These are phyloP conservation scores for Aurantiochytrium sp. DNA, from an alignment of 108 stramenopile species.

Conservation along the genomic window DNA sequence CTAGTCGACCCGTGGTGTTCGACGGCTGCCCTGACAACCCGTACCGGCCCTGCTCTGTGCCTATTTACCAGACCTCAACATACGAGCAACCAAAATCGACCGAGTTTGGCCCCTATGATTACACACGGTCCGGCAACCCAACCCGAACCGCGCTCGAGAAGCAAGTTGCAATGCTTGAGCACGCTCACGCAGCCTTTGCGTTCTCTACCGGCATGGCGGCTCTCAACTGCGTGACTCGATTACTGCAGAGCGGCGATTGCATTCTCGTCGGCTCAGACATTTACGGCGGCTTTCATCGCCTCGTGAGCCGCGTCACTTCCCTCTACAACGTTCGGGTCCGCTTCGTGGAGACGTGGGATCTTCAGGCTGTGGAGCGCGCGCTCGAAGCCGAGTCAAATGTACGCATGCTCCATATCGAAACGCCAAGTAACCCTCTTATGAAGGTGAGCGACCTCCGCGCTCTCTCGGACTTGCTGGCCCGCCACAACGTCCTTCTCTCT, in stretches of 20 bases:
- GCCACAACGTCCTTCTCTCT: not conserved
- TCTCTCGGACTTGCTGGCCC: not conserved
- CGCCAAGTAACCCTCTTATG: conserved; percentile 31
- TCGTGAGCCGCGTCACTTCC: not conserved
- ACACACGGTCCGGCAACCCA: conserved; percentile 22
- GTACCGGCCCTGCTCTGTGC: conserved; percentile 19
- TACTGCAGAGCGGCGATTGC: conserved; percentile 1
- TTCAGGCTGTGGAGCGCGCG: not conserved
- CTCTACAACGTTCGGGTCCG: not conserved
- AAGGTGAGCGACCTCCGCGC: conserved; percentile 23
- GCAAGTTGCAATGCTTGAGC: conserved; percentile 20
- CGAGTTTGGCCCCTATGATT: not conserved
- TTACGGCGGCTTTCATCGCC: conserved; percentile 28
- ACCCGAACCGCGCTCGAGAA: conserved; percentile 30
- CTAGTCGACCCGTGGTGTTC: not conserved
- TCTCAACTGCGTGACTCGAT: conserved; percentile 14
- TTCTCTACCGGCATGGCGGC: conserved; percentile 36
- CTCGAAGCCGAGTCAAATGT: not conserved
- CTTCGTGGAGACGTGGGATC: not conserved
- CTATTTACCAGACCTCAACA: conserved; percentile 30
- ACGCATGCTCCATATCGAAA: conserved; percentile 16
- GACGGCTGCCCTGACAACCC: conserved; percentile 7
- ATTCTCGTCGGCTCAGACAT: conserved; percentile 22
- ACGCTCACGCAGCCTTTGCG: not conserved
- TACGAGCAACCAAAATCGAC: conserved; percentile 15